Base-by-base conservation (phyloP, 1,284 basidiomycete species). In the Inonotus obliquus region DNA sequence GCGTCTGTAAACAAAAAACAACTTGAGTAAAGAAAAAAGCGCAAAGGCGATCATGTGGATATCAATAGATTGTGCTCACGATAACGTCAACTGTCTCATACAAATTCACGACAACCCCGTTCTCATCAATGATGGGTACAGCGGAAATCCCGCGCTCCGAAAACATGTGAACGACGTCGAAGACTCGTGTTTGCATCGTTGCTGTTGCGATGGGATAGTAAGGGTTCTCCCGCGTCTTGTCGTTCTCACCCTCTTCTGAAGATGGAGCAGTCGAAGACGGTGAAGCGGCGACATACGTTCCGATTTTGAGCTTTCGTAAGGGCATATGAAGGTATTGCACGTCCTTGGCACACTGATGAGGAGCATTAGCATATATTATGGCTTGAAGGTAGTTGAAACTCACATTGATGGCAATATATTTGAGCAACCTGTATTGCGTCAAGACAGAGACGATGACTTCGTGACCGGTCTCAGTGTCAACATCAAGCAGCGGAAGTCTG, bases 11-110 rank as follows among this genome's bases (percentile, higher is more conserved):
- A 32, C 32, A 32, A 32, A 4, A 32, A 32, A 9, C 54, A 59
- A 54, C 44, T 63, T 51, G 49, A 62, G 64, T 53, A 63, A 60
- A 41, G 63, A 60, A 41, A 14, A 17, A 19, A 13, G 2, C 37
- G 35, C 51, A 14, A 10, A n/a, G 7, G 56, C 52, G 41, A 41
- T 39, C 37, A 52, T 47, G 37, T 39, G 21, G 47, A 57, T 23
- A 54, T n/a, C 3, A 44, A 32, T 27, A 41, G 51, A 45, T 53
- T 0, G 32, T 4, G 84, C 92, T 73, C 74, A 96, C 94, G 66
- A 99, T 97, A 55, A 99, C 96, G 77, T 99, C 97, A 21, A 99
- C 97, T 1, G 96, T 98, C 76, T 99, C 97, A 74, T 99, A 99
- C 49, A 99, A 76, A 73, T 99, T 96, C 62, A 99, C 85, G 37